These are phyloP conservation scores for Globisporangium megalacanthum DNA, from an alignment of 352 stramenopile genomes.

Conservation along the genomic window DNA sequence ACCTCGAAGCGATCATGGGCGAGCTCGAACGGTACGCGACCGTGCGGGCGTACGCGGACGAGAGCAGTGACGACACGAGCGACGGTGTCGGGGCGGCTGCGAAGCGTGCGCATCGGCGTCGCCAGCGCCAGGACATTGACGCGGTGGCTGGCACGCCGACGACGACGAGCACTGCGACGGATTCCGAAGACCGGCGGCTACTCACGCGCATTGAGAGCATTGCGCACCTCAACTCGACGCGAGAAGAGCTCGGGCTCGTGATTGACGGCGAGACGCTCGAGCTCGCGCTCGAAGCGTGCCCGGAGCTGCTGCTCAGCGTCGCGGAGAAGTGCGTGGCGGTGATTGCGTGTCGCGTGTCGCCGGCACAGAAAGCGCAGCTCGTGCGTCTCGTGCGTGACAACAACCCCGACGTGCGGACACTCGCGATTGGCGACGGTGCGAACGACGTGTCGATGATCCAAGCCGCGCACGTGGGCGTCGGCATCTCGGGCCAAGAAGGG, in stretches of 20 bases:
- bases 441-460: slow-evolving; percentile 98
- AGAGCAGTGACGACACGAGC: slow-evolving; percentile 6
- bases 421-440: slow-evolving; percentile 93
- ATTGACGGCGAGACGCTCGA: slow-evolving; percentile 84
- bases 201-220: slow-evolving; percentile 70
- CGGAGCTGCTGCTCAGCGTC: slow-evolving; percentile 64
- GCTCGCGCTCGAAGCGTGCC: slow-evolving; percentile 67
- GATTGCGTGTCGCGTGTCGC: slow-evolving; percentile 91
- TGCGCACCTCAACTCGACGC: slow-evolving; percentile 30
- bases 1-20: slow-evolving; percentile 53
- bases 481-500: slow-evolving; percentile 91
- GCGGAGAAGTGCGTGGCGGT: slow-evolving; percentile 86
- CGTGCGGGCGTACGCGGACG: slow-evolving; percentile 5
- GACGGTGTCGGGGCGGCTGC: not conserved
- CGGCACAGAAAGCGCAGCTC: slow-evolving; percentile 92
- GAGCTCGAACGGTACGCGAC: slow-evolving; percentile 52
- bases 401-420: slow-evolving; percentile 71
- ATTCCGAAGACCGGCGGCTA: slow-evolving; percentile 20
- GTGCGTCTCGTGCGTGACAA: slow-evolving; percentile 90
- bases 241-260: slow-evolving; percentile 53
- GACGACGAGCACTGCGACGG: not conserved
- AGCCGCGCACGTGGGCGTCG: slow-evolving; percentile 88
- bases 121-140: not conserved
- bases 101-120: not conserved
- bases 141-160: not conserved